These are phyloP conservation scores for Vitis hybrid DNA, from an alignment of 177 flowering plant species.

Conservation along the genomic window DNA sequence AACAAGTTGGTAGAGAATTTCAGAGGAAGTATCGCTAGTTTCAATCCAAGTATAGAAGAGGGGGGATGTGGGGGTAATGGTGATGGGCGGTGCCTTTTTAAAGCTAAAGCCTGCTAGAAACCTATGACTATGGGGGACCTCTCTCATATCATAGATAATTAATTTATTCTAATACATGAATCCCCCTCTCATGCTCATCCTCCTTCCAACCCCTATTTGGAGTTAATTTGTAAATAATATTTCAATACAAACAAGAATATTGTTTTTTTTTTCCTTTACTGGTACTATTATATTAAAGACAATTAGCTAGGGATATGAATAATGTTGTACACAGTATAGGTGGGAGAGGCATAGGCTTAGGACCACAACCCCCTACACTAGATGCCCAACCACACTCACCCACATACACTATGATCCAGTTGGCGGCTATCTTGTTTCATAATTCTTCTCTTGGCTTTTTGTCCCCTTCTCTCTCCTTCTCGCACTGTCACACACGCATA, in stretches of 20 bases:
- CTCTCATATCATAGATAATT: not conserved
- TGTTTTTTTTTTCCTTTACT: no score
- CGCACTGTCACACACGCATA: no score
- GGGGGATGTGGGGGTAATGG: not conserved
- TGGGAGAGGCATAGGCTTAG: constrained; percentile 2
- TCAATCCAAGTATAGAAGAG: constrained; percentile 8
- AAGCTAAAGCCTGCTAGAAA: constrained; percentile 9
- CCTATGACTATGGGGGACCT: constrained; percentile 17
- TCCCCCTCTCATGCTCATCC: no score
- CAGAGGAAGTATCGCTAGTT: constrained; percentile 20
- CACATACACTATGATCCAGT: constrained; percentile 7
- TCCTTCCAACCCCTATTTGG: no score
- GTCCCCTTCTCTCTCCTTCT: not conserved
- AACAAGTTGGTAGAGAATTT: constrained; percentile 16
- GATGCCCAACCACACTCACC: not conserved
- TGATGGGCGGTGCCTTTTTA: constrained; percentile 3
- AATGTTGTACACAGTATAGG: not conserved
- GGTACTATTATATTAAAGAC: not conserved
- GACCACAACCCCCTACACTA: constrained; percentile 8
- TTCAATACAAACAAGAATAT: no score
- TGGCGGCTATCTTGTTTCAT: constrained; percentile 19
- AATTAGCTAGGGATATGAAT: not conserved
- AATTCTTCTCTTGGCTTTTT: constrained; percentile 12
- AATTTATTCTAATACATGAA: not conserved
- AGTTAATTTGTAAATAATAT: no score